These are phyloP conservation scores for Cordyceps fumosorosea DNA, from an alignment of 2,329 filamentous ascomycete genomes.

Conservation along the genomic window DNA sequence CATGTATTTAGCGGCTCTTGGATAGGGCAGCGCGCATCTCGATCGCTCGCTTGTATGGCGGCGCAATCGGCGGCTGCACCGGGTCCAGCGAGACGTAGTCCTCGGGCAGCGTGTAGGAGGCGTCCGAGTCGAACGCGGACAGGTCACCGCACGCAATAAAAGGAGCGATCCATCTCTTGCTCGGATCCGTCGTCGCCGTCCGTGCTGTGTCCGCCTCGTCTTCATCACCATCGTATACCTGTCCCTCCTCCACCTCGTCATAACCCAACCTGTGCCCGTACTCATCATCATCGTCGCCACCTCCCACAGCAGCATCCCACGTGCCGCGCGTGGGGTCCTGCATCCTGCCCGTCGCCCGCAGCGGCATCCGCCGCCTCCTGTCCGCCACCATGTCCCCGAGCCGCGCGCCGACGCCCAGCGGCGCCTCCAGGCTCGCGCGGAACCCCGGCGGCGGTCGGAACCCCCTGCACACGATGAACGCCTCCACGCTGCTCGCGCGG, in stretches of 20 bases:
- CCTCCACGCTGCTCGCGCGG: conserved; percentile 92
- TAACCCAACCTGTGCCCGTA: conserved; percentile 15
- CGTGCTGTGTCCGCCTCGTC: conserved; percentile 20
- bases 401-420: conserved; percentile 58
- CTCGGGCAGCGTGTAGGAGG: conserved; percentile 82
- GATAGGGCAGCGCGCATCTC: conserved; percentile 52
- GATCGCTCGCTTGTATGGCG: conserved; percentile 86
- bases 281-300: conserved; percentile 1
- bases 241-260: conserved; percentile 35
- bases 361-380: conserved; percentile 32
- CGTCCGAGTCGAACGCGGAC: conserved; percentile 91
- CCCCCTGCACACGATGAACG: conserved; percentile 90
- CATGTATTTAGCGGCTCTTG: conserved; percentile 22
- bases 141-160: conserved; percentile 97
- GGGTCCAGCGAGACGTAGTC: conserved; percentile 84
- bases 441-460: conserved; percentile 77
- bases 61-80: conserved; percentile 89
- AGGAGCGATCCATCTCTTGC: conserved; percentile 78
- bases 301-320: conserved; percentile 29
- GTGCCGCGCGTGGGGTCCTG: conserved; percentile 40
- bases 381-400: conserved; percentile 44
- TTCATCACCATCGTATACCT: conserved; percentile 43
- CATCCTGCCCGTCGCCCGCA: conserved; percentile 35
- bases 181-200: conserved; percentile 20
- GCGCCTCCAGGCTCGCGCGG: conserved; percentile 66